Base-by-base conservation (phyloP, 2,329 filamentous ascomycete species). In the Aspergillus ibericus region DNA sequence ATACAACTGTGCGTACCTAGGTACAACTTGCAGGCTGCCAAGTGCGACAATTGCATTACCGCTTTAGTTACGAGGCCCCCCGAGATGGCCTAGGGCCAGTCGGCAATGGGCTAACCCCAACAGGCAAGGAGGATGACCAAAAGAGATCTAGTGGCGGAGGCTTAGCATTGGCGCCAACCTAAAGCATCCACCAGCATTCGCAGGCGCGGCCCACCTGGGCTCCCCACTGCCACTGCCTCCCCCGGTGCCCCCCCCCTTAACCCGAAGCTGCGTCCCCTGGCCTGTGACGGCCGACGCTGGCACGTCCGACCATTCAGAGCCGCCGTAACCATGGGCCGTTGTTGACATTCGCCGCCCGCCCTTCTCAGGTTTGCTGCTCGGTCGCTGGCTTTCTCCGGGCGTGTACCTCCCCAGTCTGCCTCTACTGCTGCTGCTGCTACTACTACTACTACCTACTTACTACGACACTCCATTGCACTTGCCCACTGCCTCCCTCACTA, bases 131-230 rank as follows among this genome's bases (percentile, higher is more conserved):
- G 7, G 8, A 6, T 16, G 48, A 56, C 36, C 13, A 12, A 29
- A 46, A 54, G 12, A 29, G 44, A 36, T 25, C 22, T 34, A 55
- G 58, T 64, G 62, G 60, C 60, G 62, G 61, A 63, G 63, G 59
- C 63, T 65, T 51, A 63, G 63, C 56, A 55, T 56, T 64, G 59
- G 61, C 57, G 56, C 55, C 48, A 56, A 56, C 56, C 38, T 55
- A 62, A 55, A 46, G 25, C 35, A 42, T 49, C 36, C 44, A 35
- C 57, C 36, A 56, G 34, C 29, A 47, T 29, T 44, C 35, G n/a
- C 40, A 35, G 46, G 29, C 25, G 16, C 9, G 20, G 29, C 22
- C 35, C 49, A 25, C 18, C n/a, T 18, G 46, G 36, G 38, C 55
- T 38, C 52, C 47, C 38, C 22, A 25, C 22, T 25, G 3, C 22